phyloP scores from a whole-genome alignment of 345 rosid genomes.

The Pistacia atlantica region DNA sequence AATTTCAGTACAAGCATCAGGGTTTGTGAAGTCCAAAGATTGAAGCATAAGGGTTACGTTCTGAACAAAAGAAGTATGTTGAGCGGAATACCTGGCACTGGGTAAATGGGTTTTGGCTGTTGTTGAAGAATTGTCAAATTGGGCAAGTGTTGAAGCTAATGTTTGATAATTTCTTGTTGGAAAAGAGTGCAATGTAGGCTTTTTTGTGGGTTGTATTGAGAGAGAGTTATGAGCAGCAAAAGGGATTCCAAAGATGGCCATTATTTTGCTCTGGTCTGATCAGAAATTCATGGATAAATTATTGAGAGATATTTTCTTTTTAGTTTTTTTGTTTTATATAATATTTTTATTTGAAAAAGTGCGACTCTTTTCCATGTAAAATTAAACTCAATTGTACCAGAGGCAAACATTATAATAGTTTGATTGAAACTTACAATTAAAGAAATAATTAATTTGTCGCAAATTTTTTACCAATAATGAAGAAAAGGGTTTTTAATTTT shows the following conservation, averaged over 20 bases:
- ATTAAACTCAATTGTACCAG: too few species aligned
- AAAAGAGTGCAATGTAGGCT: background rate
- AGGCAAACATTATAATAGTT: too few species aligned
- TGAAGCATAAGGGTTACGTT: constrained; percentile 10
- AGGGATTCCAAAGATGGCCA: constrained; percentile 2
- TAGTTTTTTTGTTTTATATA: too few species aligned
- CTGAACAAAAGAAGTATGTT: background rate
- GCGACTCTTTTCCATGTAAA: too few species aligned
- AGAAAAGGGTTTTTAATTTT: too few species aligned
- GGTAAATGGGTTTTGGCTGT: background rate
- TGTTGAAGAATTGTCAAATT: constrained; percentile 1
- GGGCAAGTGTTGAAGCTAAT: background rate
- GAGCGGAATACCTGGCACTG: background rate
- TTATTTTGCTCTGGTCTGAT: background rate
- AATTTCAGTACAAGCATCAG: constrained; percentile 3
- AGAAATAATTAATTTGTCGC: too few species aligned
- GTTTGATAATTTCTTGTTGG: background rate
- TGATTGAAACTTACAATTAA: too few species aligned
- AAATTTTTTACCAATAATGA: too few species aligned
- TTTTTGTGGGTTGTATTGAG: background rate
- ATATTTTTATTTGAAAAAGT: too few species aligned
- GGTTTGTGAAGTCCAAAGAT: constrained; percentile 3
- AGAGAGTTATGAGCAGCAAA: background rate
- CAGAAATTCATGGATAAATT: background rate
- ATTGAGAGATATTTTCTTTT: background rate